A percentile compares a stretch with the other conserved stretches of the same genome.
These are phyloP conservation scores for Paradendryphiella salina DNA, from an alignment of 2,329 filamentous ascomycete species.

Conservation along the genomic window DNA sequence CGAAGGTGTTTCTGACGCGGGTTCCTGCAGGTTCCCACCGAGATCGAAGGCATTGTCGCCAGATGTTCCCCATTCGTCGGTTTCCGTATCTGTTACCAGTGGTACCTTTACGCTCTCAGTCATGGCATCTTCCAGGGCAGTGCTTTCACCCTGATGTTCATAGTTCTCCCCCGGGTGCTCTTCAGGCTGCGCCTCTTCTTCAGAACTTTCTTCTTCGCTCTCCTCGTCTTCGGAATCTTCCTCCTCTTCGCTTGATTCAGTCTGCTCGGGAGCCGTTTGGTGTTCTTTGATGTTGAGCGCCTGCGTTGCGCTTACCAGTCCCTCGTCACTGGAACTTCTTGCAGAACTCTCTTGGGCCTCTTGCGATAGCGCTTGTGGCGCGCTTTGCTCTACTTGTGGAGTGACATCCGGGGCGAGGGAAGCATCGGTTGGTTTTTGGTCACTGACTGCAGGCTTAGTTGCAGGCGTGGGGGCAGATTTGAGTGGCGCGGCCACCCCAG, in stretches of 20 bases:
- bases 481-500: conserved; percentile 6
- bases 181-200: conserved; percentile 15
- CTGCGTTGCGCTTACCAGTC: conserved; percentile 22
- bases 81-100: conserved; percentile 48
- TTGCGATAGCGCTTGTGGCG: conserved; percentile 10
- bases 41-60: conserved; percentile 39
- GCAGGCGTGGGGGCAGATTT: conserved; percentile 7
- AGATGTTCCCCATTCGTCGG: conserved; percentile 42
- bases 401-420: conserved; percentile 37
- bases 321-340: conserved; percentile 16
- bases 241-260: conserved; percentile 20
- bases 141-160: conserved; percentile 53
- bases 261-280: neutral
- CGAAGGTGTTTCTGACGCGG: conserved; percentile 26
- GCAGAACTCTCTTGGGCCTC: conserved; percentile 9
- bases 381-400: conserved; percentile 35
- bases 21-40: conserved; percentile 30
- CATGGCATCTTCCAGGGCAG: conserved; percentile 52
- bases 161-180: conserved; percentile 45
- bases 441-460: conserved; percentile 7
- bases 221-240: conserved; percentile 28
- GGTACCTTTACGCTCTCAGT: conserved; percentile 50
- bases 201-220: conserved; percentile 40
- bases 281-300: conserved; percentile 19
- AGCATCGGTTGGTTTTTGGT: conserved; percentile 5